These are phyloP conservation scores for Sclerotinia subarctica DNA, from an alignment of 2,329 filamentous ascomycete genomes.

Conservation along the genomic window DNA sequence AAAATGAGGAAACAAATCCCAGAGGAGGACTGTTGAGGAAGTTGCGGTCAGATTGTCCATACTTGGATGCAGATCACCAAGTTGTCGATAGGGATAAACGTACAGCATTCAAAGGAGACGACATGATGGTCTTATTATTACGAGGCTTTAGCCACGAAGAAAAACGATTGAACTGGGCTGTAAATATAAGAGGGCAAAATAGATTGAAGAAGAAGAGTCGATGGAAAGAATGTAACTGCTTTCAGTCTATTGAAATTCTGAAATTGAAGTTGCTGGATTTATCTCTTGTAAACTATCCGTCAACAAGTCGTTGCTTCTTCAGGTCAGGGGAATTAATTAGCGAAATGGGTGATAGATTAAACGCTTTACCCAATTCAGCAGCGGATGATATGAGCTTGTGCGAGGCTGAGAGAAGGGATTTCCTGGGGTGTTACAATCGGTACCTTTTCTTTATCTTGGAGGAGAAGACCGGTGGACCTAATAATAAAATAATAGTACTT, in stretches of 20 bases:
- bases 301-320: slow-evolving; percentile 33
- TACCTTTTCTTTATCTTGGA: background rate
- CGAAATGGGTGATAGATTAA: slow-evolving; percentile 23
- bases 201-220: slow-evolving; percentile 11
- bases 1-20: slow-evolving; percentile 31
- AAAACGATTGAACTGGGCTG: background rate
- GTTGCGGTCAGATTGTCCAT: slow-evolving; percentile 35
- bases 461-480: background rate
- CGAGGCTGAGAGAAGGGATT: slow-evolving; percentile 20
- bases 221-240: slow-evolving; percentile 9
- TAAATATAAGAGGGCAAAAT: background rate
- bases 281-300: slow-evolving; percentile 25
- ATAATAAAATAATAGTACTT: background rate
- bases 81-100: slow-evolving; percentile 36
- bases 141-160: slow-evolving; percentile 17
- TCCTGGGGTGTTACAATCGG: slow-evolving; percentile 4
- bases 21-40: slow-evolving; percentile 32
- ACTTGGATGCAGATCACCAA: slow-evolving; percentile 31
- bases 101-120: slow-evolving; percentile 53
- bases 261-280: slow-evolving; percentile 24
- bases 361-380: slow-evolving; percentile 19
- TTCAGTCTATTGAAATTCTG: slow-evolving; percentile 12
- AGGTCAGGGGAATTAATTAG: slow-evolving; percentile 34
- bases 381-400: slow-evolving; percentile 10
- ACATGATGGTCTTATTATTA: slow-evolving; percentile 43